Conservation (phyloP, 345 rosid genomes). For the Dovyalis caffra region DNA sequence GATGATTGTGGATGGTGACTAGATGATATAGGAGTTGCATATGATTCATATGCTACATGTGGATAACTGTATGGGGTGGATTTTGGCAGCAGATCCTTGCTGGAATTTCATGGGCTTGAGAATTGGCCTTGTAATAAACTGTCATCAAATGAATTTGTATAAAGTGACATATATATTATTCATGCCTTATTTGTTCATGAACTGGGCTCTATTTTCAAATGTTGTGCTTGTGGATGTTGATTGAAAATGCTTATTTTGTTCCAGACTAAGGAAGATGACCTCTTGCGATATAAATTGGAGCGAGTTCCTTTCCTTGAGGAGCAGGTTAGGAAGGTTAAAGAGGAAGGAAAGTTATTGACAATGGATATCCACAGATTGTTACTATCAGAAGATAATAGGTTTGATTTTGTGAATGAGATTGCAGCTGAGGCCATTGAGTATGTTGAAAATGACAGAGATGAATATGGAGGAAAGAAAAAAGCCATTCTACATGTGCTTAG, state of each 20-base stretch:
- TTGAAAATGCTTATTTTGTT: constrained; percentile 10
- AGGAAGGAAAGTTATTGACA: constrained; percentile 56
- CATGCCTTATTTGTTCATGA: background rate
- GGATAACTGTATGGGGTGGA: background rate
- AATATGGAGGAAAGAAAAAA: constrained; percentile 74
- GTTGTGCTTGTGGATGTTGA: background rate
- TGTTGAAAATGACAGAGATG: constrained; percentile 67
- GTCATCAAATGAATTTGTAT: no score
- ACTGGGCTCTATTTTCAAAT: background rate
- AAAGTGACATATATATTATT: no score
- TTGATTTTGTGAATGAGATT: constrained; percentile 69
- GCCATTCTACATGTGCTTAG: constrained; percentile 86
- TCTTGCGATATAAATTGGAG: constrained; percentile 53
- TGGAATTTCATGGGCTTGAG: no score
- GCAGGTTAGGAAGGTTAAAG: constrained; percentile 68
- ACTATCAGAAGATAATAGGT: constrained; percentile 72
- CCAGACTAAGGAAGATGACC: constrained; percentile 76
- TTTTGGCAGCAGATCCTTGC: no score
- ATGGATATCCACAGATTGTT: constrained; percentile 71
- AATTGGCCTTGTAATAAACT: no score
- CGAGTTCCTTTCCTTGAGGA: constrained; percentile 89
- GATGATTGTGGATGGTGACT: background rate
- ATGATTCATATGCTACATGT: background rate
- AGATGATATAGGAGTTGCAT: background rate
- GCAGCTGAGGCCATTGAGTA: constrained; percentile 87